Percentiles rank a stretch among this genome's conserved stretches.
Evolutionary conservation across 257 asterid species (phyloP).

Genomic region (Rauvolfia tetraphylla): DNA sequence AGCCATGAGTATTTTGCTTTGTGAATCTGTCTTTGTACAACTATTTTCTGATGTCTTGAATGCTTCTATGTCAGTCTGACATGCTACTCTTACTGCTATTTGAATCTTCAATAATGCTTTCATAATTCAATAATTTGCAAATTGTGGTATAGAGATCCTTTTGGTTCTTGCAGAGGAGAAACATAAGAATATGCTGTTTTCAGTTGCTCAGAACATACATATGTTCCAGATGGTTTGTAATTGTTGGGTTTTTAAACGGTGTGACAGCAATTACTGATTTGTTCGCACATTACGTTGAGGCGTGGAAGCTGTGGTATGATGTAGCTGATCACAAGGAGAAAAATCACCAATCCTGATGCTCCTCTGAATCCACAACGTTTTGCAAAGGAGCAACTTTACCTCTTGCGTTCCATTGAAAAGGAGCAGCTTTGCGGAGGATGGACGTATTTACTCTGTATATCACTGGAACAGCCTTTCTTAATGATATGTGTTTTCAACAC

Average conservation of each 20-base stretch:
- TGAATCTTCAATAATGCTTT: not conserved
- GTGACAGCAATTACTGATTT: slow-evolving; percentile 47
- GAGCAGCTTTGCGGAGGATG: not conserved
- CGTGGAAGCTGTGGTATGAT: slow-evolving; percentile 40
- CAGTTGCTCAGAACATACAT: not conserved
- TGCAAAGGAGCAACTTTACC: not conserved
- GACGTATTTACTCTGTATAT: slow-evolving; percentile 6
- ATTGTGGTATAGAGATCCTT: not conserved
- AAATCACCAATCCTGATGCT: slow-evolving; percentile 22
- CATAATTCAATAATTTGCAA: not conserved
- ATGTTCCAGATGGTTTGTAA: not conserved
- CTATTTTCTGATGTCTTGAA: not conserved
- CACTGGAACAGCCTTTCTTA: not conserved
- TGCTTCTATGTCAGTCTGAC: not conserved
- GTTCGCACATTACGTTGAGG: slow-evolving; percentile 55
- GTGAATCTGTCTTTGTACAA: not conserved
- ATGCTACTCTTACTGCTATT: not conserved
- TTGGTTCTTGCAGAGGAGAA: not conserved
- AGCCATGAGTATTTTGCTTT: not conserved
- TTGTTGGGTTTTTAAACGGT: not conserved
- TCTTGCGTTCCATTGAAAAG: not conserved
- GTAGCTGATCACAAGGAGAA: slow-evolving; percentile 42
- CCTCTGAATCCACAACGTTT: not conserved
- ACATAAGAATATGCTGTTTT: not conserved
- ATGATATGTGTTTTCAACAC: not conserved